Percentiles rank a stretch among this genome's conserved stretches.
phyloP scores from a whole-genome alignment of 805 yeast species.

The Geotrichum ghanense region DNA sequence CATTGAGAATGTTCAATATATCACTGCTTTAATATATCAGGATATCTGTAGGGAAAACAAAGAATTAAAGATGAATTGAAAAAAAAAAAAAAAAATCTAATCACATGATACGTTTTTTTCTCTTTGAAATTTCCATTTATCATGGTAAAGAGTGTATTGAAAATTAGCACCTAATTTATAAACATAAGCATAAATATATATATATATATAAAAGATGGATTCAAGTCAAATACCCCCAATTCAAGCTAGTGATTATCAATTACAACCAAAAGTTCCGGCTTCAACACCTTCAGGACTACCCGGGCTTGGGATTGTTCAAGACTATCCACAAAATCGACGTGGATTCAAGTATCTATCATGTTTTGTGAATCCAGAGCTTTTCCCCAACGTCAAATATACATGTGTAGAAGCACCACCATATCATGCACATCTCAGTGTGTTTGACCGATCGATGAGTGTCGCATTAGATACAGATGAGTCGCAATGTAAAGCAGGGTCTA shows the following conservation, averaged over 20 bases:
- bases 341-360: slow-evolving; percentile 78
- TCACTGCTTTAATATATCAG: too few relatives aligned
- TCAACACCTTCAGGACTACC: slow-evolving; percentile 3
- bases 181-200: neutral
- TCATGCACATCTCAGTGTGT: slow-evolving; percentile 42
- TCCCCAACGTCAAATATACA: slow-evolving; percentile 43
- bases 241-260: slow-evolving; percentile 7
- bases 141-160: too few relatives aligned
- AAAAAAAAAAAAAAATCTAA: too few relatives aligned
- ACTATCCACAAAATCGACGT: slow-evolving; percentile 65
- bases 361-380: slow-evolving; percentile 45
- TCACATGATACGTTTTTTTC: too few relatives aligned
- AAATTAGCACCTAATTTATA: too few relatives aligned
- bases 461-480: slow-evolving; percentile 30
- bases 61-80: too few relatives aligned
- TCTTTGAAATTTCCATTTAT: too few relatives aligned
- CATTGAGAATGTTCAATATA: too few relatives aligned
- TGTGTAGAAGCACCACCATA: slow-evolving; percentile 68
- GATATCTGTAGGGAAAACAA: too few relatives aligned
- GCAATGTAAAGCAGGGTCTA: slow-evolving; percentile 39
- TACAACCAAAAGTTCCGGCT: slow-evolving; percentile 9
- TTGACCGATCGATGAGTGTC: slow-evolving; percentile 55
- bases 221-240: slow-evolving; percentile 8
- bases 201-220: neutral
- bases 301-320: slow-evolving; percentile 44